Evolutionary conservation across 352 stramenopile species (phyloP).

Genomic region (Pythium biforme): DNA sequence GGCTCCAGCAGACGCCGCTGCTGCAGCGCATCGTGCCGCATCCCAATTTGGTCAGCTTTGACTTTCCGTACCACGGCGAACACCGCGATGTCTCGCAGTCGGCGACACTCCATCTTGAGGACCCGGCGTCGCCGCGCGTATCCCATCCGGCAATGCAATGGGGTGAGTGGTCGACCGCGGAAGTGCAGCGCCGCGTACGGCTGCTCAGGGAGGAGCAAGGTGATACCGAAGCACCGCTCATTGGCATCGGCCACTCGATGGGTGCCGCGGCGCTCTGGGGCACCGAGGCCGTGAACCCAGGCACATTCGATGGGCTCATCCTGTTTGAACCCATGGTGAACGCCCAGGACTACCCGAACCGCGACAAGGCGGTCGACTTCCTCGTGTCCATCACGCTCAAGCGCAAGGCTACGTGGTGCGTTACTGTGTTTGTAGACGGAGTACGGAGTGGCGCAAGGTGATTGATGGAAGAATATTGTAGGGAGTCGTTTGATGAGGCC

Average conservation of each 20-base stretch:
- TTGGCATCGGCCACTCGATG: slow-evolving; percentile 58
- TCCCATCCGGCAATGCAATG: slow-evolving; percentile 40
- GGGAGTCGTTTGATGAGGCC: slow-evolving; percentile 26
- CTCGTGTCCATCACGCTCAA: slow-evolving; percentile 21
- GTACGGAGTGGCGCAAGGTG: no score
- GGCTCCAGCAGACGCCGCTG: slow-evolving; percentile 31
- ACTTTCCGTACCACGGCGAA: slow-evolving; percentile 44
- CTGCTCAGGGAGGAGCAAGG: slow-evolving; percentile 18
- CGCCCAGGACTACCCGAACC: slow-evolving; percentile 1
- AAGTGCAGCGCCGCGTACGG: slow-evolving; percentile 14
- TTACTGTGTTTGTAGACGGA: no score
- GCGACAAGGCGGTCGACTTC: slow-evolving; percentile 8
- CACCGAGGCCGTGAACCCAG: slow-evolving; percentile 30
- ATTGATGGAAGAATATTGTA: no score
- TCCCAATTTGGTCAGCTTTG: slow-evolving; percentile 23
- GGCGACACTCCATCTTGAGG: slow-evolving; percentile 29
- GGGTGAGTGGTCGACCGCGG: slow-evolving; percentile 14
- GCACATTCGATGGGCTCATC: slow-evolving; percentile 43
- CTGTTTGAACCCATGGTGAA: slow-evolving; percentile 51
- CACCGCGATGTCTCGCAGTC: slow-evolving; percentile 37
- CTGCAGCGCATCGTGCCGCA: slow-evolving; percentile 6
- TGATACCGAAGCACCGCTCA: slow-evolving; percentile 22
- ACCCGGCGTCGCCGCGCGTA: slow-evolving; percentile 28
- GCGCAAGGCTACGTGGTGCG: slow-evolving; percentile 12
- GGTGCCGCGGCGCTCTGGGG: slow-evolving; percentile 36